Percentiles rank a stretch among this genome's conserved stretches.
Conservation (phyloP, 164 flowering plant species). For the Annona cherimola region DNA sequence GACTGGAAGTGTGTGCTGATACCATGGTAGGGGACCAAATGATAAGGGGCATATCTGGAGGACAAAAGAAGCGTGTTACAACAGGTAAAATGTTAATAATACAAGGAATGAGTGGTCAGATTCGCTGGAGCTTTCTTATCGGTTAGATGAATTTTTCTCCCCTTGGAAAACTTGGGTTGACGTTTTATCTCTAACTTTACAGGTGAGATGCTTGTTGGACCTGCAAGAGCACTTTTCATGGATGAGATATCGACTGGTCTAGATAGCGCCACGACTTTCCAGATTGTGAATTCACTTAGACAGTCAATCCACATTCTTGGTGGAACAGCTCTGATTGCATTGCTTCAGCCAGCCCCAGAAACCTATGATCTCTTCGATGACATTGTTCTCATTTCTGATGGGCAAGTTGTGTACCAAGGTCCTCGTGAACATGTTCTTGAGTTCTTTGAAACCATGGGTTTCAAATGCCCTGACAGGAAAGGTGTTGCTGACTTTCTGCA, state of each 20-base stretch:
- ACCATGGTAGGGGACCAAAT: too few relatives aligned
- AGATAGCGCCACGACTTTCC: conserved; percentile 60
- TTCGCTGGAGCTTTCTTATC: too few relatives aligned
- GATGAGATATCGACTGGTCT: conserved; percentile 36
- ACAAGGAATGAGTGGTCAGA: too few relatives aligned
- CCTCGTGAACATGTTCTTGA: conserved; percentile 50
- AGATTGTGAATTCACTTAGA: conserved; percentile 18
- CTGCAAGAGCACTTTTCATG: too few relatives aligned
- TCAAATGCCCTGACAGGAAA: conserved; percentile 38
- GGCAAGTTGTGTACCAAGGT: conserved; percentile 51
- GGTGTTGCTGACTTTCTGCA: conserved; percentile 40
- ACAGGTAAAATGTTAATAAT: too few relatives aligned
- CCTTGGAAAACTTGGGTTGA: too few relatives aligned
- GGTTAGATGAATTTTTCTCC: too few relatives aligned
- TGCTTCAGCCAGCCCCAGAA: conserved; percentile 17
- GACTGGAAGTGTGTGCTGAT: too few relatives aligned
- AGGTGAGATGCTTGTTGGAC: too few relatives aligned
- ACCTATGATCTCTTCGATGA: conserved; percentile 15
- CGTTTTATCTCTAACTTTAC: too few relatives aligned
- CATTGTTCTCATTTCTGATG: conserved; percentile 51
- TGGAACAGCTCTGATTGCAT: conserved; percentile 14
- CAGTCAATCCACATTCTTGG: conserved; percentile 10
- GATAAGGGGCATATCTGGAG: too few relatives aligned
- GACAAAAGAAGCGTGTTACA: too few relatives aligned
- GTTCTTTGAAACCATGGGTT: conserved; percentile 45